Percentiles rank a stretch among this genome's conserved stretches.
These are phyloP conservation scores for Murraya koenigii DNA, from an alignment of 345 rosid species.

Conservation along the genomic window DNA sequence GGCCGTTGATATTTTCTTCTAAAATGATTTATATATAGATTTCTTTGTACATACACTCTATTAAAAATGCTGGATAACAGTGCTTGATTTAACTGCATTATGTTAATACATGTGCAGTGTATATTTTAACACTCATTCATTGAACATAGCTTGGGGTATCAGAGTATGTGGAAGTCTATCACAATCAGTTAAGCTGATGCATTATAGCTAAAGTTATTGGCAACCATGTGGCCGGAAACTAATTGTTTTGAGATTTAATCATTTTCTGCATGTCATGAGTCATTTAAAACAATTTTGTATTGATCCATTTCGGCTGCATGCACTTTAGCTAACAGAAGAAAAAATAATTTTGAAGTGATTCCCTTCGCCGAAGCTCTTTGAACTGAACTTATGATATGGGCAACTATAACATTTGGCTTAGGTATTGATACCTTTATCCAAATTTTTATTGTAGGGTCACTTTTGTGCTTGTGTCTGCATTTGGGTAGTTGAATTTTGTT, in stretches of 20 bases:
- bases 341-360: not conserved
- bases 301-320: not conserved
- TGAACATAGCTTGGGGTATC: not conserved
- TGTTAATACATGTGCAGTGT: not conserved
- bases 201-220: not conserved
- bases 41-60: not conserved
- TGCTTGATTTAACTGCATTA: not conserved
- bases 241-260: slow-evolving; percentile 7
- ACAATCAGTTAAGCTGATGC: slow-evolving; percentile 1
- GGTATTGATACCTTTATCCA: not conserved
- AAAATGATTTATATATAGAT: not conserved
- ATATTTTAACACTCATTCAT: not conserved
- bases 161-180: not conserved
- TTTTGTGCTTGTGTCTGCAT: not conserved
- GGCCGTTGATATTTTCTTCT: not conserved
- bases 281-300: not conserved
- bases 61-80: not conserved
- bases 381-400: not conserved
- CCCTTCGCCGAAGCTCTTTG: not conserved
- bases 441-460: not conserved
- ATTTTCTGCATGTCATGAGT: not conserved
- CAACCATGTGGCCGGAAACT: slow-evolving; percentile 7
- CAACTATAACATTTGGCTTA: not conserved
- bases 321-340: not conserved
- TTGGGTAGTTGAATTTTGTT: not conserved